A percentile compares a stretch with the other conserved stretches of the same genome.
These are phyloP conservation scores for Picochlorum sp. DNA, from an alignment of 139 green algal species.

Conservation along the genomic window DNA sequence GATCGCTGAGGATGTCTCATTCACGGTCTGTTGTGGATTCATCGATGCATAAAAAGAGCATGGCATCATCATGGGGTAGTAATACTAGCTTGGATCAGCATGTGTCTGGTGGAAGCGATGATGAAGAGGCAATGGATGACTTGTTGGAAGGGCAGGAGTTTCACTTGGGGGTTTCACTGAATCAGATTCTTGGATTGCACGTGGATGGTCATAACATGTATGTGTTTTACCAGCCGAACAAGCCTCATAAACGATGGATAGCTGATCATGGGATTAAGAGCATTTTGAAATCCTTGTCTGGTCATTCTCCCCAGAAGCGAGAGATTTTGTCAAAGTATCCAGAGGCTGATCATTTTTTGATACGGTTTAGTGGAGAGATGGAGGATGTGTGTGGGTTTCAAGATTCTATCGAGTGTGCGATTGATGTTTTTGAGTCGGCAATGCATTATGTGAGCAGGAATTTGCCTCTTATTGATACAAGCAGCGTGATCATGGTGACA, in stretches of 20 bases:
- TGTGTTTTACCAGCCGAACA: constrained; percentile 11
- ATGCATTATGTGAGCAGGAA: too few relatives aligned
- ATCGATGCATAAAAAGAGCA: too few relatives aligned
- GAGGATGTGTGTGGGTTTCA: neutral
- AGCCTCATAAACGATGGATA: constrained; percentile 1
- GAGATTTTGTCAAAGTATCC: neutral
- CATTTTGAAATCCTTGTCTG: neutral
- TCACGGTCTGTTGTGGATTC: too few relatives aligned
- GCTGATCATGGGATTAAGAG: constrained; percentile 2
- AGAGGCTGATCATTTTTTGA: constrained; percentile 1
- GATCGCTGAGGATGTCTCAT: too few relatives aligned
- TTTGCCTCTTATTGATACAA: neutral
- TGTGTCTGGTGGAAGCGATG: neutral
- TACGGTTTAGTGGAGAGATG: neutral
- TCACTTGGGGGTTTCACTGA: constrained; percentile 4
- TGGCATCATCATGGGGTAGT: too few relatives aligned
- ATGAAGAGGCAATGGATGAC: neutral
- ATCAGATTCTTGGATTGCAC: constrained; percentile 7
- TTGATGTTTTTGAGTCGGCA: too few relatives aligned
- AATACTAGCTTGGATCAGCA: neutral
- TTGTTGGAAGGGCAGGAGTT: constrained; percentile 7
- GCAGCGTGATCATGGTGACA: neutral
- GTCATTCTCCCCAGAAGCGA: neutral
- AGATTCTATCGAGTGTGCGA: too few relatives aligned
- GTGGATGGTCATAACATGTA: neutral